These are phyloP conservation scores for Coemansia sp. DNA, from an alignment of 192 early-diverging fungal species.

Conservation along the genomic window DNA sequence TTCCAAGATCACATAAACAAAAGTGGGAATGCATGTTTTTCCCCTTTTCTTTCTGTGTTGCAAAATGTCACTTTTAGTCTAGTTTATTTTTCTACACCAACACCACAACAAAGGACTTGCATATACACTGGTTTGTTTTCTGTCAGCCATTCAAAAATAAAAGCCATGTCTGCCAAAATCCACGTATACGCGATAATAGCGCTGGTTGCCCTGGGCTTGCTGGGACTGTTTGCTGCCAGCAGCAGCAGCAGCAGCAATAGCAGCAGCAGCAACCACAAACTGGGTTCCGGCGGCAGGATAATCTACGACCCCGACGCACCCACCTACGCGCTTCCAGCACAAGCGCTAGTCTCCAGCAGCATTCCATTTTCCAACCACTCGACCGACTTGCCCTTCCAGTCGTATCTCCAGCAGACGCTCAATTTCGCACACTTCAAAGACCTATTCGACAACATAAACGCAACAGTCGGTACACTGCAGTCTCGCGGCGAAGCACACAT, in stretches of 20 bases:
- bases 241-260: neutral
- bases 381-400: constrained; percentile 27
- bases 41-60: neutral
- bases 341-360: constrained; percentile 43
- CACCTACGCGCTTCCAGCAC: constrained; percentile 30
- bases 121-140: neutral
- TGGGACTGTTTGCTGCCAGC: neutral
- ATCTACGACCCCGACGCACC: constrained; percentile 44
- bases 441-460: constrained; percentile 57
- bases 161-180: neutral
- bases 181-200: neutral
- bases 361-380: constrained; percentile 57
- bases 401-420: constrained; percentile 65
- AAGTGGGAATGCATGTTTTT: neutral
- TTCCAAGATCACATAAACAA: constrained; percentile 2
- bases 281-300: constrained; percentile 14
- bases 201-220: neutral
- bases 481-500: constrained; percentile 70
- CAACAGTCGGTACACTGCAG: constrained; percentile 42
- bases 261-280: neutral
- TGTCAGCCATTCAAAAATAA: neutral
- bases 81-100: neutral
- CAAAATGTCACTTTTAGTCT: neutral
- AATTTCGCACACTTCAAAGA: constrained; percentile 59
- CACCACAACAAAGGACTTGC: neutral